Evolutionary conservation across 2,329 filamentous ascomycete genomes (phyloP), one percentile per base, ranked within the genome.

Genomic region (Zymoseptoria brevis): DNA sequence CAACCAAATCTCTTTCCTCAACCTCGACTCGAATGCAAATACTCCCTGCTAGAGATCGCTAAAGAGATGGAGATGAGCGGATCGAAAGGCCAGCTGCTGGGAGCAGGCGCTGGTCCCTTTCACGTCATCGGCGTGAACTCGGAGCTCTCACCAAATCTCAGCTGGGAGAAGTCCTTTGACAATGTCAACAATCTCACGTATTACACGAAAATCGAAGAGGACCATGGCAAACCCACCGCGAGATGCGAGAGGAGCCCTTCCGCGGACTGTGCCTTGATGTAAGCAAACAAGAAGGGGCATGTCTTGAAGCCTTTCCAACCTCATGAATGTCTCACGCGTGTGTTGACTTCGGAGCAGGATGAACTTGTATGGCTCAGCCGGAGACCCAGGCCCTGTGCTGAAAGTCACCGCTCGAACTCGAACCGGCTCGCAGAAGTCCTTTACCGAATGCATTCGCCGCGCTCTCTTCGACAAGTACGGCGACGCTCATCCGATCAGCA

Each of bases 131-230:
- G 67, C 19, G 58, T 66, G 24, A 71, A 71, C 53, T 65, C 64
- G 1, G 69, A 71, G 41, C 62, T 70, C 4, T 65, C 67, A 1
- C 65, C 69, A 4, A 71, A 71, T 50, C 56, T 71, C 6, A 64
- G 62, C 56, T 71, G 69, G 69, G 19, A 63, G 50, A 59, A 57
- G 1, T 51, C 57, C 4, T 70, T 65, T 51, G 60, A 65, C 0
- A 57, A 66, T 19, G 56, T 67, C 35, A 52, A 62, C 11, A 71
- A 71, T 30, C 54, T 62, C 53, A 69, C 69, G 1, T 64, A 63
- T 35, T 67, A 63, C 50, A 74, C 78, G 16, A 76, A 71, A n/a
- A 71, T 75, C 16, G 77, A 80, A 50, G 75, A 77, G 41, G 66
- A 75, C 63, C 76, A 79, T 53, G 75, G 77, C 49, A 67, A 76